Conservation (phyloP, 2,329 filamentous ascomycete species). For the Penicillium aurantiogriseum region DNA sequence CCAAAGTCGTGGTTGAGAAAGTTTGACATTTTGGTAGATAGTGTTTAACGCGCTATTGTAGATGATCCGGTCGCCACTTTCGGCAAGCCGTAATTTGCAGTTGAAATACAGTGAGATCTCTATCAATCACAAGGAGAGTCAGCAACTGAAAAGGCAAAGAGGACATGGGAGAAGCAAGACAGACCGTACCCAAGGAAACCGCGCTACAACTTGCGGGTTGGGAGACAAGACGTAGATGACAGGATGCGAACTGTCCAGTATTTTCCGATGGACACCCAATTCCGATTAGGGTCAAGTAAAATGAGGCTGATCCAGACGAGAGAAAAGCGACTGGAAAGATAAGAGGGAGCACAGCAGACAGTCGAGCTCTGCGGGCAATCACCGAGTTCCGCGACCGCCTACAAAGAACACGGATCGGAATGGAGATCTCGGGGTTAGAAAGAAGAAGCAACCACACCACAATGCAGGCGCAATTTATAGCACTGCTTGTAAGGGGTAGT, state of each 20-base stretch:
- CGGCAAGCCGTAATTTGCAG: no score
- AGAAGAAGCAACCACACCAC: background rate
- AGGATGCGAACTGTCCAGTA: background rate
- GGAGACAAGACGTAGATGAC: background rate
- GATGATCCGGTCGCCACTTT: background rate
- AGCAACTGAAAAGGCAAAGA: background rate
- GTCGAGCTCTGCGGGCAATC: conserved; percentile 15
- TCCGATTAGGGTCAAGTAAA: background rate
- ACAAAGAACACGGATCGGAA: conserved; percentile 1
- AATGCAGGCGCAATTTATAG: background rate
- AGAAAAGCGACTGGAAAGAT: background rate
- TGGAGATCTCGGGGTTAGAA: background rate
- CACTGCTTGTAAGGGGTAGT: background rate
- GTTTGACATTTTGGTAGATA: conserved; percentile 40
- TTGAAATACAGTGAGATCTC: background rate
- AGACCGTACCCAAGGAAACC: conserved; percentile 3
- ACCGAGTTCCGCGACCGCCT: conserved; percentile 11
- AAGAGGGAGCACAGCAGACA: conserved; percentile 6
- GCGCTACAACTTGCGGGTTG: conserved; percentile 1
- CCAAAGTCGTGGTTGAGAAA: conserved; percentile 53
- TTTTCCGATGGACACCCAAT: background rate
- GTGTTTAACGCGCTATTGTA: background rate
- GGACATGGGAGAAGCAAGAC: background rate
- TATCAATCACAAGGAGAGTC: background rate
- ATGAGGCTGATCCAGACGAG: background rate